Conservation (phyloP, 1,139 yeast species). For the Spathaspora sp. region DNA sequence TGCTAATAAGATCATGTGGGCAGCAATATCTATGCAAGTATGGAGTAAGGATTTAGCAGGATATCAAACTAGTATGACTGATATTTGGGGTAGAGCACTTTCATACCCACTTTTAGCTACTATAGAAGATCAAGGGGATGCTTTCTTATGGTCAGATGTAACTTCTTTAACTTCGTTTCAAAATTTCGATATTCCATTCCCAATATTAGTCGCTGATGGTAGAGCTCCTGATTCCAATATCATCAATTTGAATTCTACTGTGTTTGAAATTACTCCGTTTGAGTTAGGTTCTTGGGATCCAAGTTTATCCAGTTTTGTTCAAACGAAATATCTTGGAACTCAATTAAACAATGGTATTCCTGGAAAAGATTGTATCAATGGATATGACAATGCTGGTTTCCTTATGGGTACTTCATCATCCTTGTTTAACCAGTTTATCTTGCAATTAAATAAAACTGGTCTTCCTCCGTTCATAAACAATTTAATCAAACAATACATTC, state of each 20-base stretch:
- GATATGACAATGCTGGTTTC: slow-evolving; percentile 46
- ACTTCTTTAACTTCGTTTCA: slow-evolving; percentile 27
- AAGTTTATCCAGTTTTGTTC: slow-evolving; percentile 29
- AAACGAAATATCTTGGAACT: slow-evolving; percentile 38
- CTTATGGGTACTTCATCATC: slow-evolving; percentile 48
- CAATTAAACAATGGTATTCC: slow-evolving; percentile 28
- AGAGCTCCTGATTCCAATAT: slow-evolving; percentile 36
- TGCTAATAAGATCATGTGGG: slow-evolving; percentile 5
- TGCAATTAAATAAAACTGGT: slow-evolving; percentile 20
- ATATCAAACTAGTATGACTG: slow-evolving; percentile 39
- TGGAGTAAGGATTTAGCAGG: slow-evolving; percentile 35
- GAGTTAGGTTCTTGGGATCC: slow-evolving; percentile 51
- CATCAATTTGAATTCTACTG: slow-evolving; percentile 39
- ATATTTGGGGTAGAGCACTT: slow-evolving; percentile 46
- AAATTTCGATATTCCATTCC: slow-evolving; percentile 40
- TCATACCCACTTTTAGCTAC: slow-evolving; percentile 30
- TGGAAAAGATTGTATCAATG: slow-evolving; percentile 27
- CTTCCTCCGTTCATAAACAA: slow-evolving; percentile 16
- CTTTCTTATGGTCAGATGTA: slow-evolving; percentile 41
- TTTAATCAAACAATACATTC: slow-evolving; percentile 39
- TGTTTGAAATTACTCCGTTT: slow-evolving; percentile 41
- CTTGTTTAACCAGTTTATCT: slow-evolving; percentile 38
- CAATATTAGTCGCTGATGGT: slow-evolving; percentile 41
- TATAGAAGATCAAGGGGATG: slow-evolving; percentile 23
- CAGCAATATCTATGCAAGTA: slow-evolving; percentile 1